phyloP scores from a whole-genome alignment of 768 basidiomycete species.

The Erythrobasidium yunnanense region DNA sequence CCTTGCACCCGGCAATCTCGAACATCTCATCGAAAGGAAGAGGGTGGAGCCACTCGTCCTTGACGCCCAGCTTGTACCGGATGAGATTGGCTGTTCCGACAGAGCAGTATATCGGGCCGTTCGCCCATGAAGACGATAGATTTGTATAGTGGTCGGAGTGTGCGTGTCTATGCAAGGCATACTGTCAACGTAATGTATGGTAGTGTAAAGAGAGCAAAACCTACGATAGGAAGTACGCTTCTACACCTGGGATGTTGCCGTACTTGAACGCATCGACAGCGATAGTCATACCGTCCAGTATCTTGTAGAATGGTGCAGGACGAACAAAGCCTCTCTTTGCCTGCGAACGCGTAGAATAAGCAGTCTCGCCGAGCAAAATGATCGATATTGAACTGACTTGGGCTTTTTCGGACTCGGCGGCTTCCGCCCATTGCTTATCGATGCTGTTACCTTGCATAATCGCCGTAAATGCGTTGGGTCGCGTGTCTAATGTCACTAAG shows the following conservation, averaged over 20 bases:
- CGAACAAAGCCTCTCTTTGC: conserved; percentile 34
- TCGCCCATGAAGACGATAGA: conserved; percentile 72
- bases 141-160: conserved; percentile 97
- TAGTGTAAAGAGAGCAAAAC: conserved; percentile 28
- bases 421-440: conserved; percentile 74
- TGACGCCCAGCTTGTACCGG: conserved; percentile 77
- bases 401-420: conserved; percentile 49
- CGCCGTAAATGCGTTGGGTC: conserved; percentile 56
- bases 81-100: conserved; percentile 79
- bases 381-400: conserved; percentile 29
- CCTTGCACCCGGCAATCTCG: conserved; percentile 71
- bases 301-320: conserved; percentile 77
- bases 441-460: conserved; percentile 82
- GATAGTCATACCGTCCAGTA: conserved; percentile 87
- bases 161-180: conserved; percentile 57
- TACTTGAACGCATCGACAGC: conserved; percentile 97
- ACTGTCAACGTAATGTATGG: background rate
- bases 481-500: background rate
- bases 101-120: conserved; percentile 92
- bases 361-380: background rate
- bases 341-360: background rate
- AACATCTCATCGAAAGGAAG: conserved; percentile 66
- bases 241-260: conserved; percentile 76
- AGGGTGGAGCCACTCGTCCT: conserved; percentile 76
- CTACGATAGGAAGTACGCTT: conserved; percentile 83